Base-by-base conservation (phyloP, 2,329 filamentous ascomycete genomes). In the Fusarium duplospermum region DNA sequence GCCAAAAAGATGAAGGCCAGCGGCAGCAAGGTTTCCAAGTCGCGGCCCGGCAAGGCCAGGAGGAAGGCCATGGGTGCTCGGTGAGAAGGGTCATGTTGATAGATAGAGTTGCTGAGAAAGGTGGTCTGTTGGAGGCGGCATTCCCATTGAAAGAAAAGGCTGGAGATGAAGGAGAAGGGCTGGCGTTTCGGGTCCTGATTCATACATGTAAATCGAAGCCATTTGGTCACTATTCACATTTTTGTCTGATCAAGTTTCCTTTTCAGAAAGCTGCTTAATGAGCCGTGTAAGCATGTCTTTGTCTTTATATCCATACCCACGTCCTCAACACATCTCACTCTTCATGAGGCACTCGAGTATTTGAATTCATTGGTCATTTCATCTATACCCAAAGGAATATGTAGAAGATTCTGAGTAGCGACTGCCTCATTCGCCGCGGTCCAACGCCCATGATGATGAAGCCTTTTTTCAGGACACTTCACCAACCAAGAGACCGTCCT, bases 1-100 rank as follows among this genome's bases (percentile, higher is more conserved):
- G 89, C 88, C 40, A 94, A 92, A 87, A 93, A 79, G 85, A 98
- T 98, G 94, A 98, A 97, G 88, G 88, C 86, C 18, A 80, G 81
- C 18, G 80, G 81, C 7, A 77, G 81, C 63, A 84, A 82, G 76
- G 81, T 81, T 29, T 74, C 79, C 66, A 87, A 86, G 80, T 78
- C 84, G 70, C 80, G 88, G 70, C 82, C 85, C 27, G 88, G 89
- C 31, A 90, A 90, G 84, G 84, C 80, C 56, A 83, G 87, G 79
- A 84, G 89, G 80, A 86, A 88, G 80, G 82, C 86, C 4, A 79
- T 80, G 77, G 75, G 78, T 18, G 64, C 78, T 38, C 78, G 76
- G 52, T 81, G 70, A 74, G 60, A 27, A 36, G 13, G 27, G n/a
- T 24, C 24, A 45, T 62, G 60, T 62, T 61, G 29, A 63, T 67